Evolutionary conservation across 2,329 filamentous ascomycete genomes (phyloP).

Genomic region (Tricladium varicosporioides): DNA sequence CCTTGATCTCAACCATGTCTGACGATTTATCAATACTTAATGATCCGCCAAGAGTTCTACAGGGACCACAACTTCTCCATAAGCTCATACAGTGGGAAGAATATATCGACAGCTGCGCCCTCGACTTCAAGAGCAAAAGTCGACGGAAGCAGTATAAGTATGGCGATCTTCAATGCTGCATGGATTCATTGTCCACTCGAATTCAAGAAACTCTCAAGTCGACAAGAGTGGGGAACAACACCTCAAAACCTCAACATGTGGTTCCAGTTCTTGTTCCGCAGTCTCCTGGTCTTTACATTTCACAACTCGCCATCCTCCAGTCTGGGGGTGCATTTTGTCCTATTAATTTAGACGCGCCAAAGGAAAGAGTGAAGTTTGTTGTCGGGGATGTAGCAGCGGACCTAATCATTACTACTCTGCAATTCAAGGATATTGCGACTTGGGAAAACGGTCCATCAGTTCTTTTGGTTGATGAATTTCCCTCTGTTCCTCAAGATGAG

Average conservation of each 20-base stretch:
- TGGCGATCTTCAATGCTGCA: slow-evolving; percentile 41
- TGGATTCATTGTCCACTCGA: slow-evolving; percentile 22
- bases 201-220: slow-evolving; percentile 15
- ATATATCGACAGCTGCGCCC: slow-evolving; percentile 45
- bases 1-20: slow-evolving; percentile 22
- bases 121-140: slow-evolving; percentile 61
- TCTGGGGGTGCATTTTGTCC: slow-evolving; percentile 85
- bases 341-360: slow-evolving; percentile 73
- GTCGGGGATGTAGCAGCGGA: slow-evolving; percentile 70
- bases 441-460: slow-evolving; percentile 36
- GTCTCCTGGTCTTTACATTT: slow-evolving; percentile 72
- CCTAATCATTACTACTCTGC: slow-evolving; percentile 62
- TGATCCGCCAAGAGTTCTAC: slow-evolving; percentile 46
- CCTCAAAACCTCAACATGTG: slow-evolving; percentile 42
- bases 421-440: slow-evolving; percentile 41
- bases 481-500: slow-evolving; percentile 7
- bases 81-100: slow-evolving; percentile 54
- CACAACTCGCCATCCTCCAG: slow-evolving; percentile 75
- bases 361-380: slow-evolving; percentile 77
- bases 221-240: background rate
- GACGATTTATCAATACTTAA: slow-evolving; percentile 55
- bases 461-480: slow-evolving; percentile 42
- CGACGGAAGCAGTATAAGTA: slow-evolving; percentile 29
- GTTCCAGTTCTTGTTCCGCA: slow-evolving; percentile 79
- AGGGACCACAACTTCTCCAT: slow-evolving; percentile 57